phyloP scores from a whole-genome alignment of 345 rosid genomes.

The Diplotaxis tenuifolia region DNA sequence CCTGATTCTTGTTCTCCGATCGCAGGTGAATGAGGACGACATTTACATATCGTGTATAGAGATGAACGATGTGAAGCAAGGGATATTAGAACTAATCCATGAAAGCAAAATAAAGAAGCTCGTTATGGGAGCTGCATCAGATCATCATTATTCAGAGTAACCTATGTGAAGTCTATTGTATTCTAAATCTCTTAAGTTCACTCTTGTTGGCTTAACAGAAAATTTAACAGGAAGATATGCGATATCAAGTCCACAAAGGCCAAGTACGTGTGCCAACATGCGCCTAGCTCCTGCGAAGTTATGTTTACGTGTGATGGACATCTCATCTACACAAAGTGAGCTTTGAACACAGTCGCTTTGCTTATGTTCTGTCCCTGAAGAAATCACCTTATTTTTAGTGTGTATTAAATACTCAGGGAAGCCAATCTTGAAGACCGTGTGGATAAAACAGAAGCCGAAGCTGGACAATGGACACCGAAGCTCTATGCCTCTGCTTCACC shows the following conservation, averaged over 20 bases:
- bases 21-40: conserved; percentile 47
- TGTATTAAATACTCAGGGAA: conserved; percentile 26
- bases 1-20: conserved; percentile 21
- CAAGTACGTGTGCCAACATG: conserved; percentile 47
- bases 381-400: conserved; percentile 10
- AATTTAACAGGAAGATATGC: conserved; percentile 52
- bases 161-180: not conserved
- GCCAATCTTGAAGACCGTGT: conserved; percentile 14
- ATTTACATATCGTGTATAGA: conserved; percentile 43
- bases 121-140: conserved; percentile 82
- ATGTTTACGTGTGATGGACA: conserved; percentile 58
- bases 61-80: conserved; percentile 53
- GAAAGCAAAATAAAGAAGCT: conserved; percentile 53
- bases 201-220: conserved; percentile 21
- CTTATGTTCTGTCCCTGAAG: conserved; percentile 2
- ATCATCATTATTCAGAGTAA: conserved; percentile 51
- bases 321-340: conserved; percentile 48
- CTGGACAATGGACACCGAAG: conserved; percentile 26
- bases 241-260: conserved; percentile 61
- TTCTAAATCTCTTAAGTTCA: not conserved
- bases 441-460: conserved; percentile 14
- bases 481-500: conserved; percentile 32
- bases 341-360: conserved; percentile 7
- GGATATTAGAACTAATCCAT: conserved; percentile 64
- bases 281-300: conserved; percentile 49